Conservation (phyloP, 192 early-diverging fungal species). For the Linnemannia elongata region DNA sequence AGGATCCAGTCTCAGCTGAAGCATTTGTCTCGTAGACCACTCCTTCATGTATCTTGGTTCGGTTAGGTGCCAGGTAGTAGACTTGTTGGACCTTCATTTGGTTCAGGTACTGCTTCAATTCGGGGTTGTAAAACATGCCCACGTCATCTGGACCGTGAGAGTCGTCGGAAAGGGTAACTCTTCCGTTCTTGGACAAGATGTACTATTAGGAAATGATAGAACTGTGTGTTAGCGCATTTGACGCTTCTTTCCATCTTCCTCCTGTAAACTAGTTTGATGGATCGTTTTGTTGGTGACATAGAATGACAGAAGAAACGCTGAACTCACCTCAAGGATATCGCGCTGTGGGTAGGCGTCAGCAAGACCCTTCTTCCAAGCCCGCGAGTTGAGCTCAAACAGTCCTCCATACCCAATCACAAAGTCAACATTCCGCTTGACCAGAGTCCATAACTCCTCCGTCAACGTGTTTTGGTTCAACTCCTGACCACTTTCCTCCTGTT, state of each 20-base stretch:
- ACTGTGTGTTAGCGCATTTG: background rate
- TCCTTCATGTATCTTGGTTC: background rate
- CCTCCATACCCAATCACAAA: constrained; percentile 84
- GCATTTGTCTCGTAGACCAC: constrained; percentile 11
- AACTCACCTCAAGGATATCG: constrained; percentile 80
- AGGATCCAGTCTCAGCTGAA: constrained; percentile 17
- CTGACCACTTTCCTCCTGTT: background rate
- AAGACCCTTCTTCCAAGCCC: constrained; percentile 94
- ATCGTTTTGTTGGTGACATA: background rate
- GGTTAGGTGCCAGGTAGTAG: constrained; percentile 60
- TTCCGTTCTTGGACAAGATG: constrained; percentile 73
- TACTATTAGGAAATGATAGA: constrained; percentile 58
- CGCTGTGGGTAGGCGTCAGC: constrained; percentile 88
- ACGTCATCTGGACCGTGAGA: constrained; percentile 92
- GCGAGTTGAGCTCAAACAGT: constrained; percentile 93
- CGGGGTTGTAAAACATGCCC: constrained; percentile 84
- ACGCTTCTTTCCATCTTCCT: too few species aligned
- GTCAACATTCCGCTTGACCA: constrained; percentile 87
- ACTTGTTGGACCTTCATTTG: constrained; percentile 72
- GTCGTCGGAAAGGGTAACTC: constrained; percentile 93
- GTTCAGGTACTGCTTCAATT: constrained; percentile 77
- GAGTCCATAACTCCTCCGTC: constrained; percentile 55
- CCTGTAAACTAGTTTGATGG: too few species aligned
- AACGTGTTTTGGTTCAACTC: constrained; percentile 24
- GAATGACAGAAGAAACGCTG: background rate